Percentiles rank a stretch among this genome's conserved stretches.
Evolutionary conservation across 106 monocot species (phyloP).

Genomic region (Agapanthus africanus): DNA sequence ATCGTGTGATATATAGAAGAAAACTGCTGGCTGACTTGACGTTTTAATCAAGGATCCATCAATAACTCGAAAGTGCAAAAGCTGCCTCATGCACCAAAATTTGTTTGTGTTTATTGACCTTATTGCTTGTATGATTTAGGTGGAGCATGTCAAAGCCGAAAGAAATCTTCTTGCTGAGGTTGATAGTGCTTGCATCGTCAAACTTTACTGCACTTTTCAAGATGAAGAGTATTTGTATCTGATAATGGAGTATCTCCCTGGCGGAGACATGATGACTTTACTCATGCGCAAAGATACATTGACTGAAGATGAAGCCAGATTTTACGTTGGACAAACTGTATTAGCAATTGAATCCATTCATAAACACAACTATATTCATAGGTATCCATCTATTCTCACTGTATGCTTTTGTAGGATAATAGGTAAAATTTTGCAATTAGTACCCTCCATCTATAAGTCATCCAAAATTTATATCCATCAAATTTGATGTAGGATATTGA

Average conservation of each 20-base stretch:
- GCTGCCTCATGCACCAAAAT: too few relatives aligned
- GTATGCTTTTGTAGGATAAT: too few relatives aligned
- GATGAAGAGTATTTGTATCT: constrained; percentile 79
- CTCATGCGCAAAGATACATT: constrained; percentile 78
- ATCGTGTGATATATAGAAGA: too few relatives aligned
- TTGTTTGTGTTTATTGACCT: background rate
- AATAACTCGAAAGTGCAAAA: too few relatives aligned
- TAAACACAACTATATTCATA: constrained; percentile 73
- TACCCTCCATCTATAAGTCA: background rate
- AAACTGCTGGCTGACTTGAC: too few relatives aligned
- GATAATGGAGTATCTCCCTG: constrained; percentile 84
- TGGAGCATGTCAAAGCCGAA: constrained; percentile 82
- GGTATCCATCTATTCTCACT: constrained; percentile 17
- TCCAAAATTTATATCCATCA: too few relatives aligned
- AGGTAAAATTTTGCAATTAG: too few relatives aligned
- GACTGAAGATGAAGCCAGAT: constrained; percentile 58
- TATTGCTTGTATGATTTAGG: constrained; percentile 29
- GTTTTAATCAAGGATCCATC: too few relatives aligned
- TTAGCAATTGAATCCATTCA: constrained; percentile 76
- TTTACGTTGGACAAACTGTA: constrained; percentile 69
- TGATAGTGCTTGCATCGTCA: constrained; percentile 69
- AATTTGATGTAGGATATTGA: too few relatives aligned
- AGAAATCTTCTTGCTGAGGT: constrained; percentile 80
- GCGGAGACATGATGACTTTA: constrained; percentile 83
- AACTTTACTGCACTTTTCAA: constrained; percentile 79